phyloP scores from a whole-genome alignment of 208 protist species.

The Leishmania braziliensis region DNA sequence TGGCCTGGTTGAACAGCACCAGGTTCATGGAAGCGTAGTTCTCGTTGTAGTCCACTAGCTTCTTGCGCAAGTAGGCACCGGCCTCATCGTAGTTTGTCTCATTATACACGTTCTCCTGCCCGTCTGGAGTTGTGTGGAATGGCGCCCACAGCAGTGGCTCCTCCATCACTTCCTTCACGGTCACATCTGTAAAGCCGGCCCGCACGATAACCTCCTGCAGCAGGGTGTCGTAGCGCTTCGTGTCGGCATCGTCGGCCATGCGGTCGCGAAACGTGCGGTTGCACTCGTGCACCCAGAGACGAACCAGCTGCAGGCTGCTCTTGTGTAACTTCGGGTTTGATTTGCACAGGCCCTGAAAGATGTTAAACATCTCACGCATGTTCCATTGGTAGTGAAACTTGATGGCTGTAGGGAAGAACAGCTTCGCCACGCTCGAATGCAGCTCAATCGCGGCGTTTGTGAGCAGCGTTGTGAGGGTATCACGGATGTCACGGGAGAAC shows the following conservation, averaged over 20 bases:
- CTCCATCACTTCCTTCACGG: conserved; percentile 78
- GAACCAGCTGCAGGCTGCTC: conserved; percentile 78
- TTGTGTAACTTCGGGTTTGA: conserved; percentile 89
- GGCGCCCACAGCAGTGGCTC: conserved; percentile 95
- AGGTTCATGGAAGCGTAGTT: conserved; percentile 96
- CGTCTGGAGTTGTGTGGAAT: conserved; percentile 86
- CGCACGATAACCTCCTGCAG: conserved; percentile 85
- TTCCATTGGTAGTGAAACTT: conserved; percentile 99
- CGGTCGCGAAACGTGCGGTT: conserved; percentile 97
- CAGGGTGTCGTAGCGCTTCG: conserved; percentile 89
- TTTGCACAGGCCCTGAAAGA: conserved; percentile 96
- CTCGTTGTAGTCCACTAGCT: conserved; percentile 97
- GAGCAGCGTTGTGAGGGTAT: conserved; percentile 83
- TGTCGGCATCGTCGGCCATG: conserved; percentile 91
- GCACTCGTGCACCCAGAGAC: conserved; percentile 97
- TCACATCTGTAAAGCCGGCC: conserved; percentile 86
- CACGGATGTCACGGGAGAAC: conserved; percentile 88
- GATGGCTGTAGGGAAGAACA: conserved; percentile 97
- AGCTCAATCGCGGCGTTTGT: conserved; percentile 94
- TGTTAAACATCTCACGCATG: conserved; percentile 97
- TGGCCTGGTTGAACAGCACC: conserved; percentile 98
- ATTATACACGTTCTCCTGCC: conserved; percentile 92
- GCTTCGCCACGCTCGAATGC: conserved; percentile 87
- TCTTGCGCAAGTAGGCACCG: conserved; percentile 83
- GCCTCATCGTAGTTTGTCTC: conserved; percentile 86